Evolutionary conservation across 73 alveolate species (phyloP).

Genomic region (Paramecium sonneborni): DNA sequence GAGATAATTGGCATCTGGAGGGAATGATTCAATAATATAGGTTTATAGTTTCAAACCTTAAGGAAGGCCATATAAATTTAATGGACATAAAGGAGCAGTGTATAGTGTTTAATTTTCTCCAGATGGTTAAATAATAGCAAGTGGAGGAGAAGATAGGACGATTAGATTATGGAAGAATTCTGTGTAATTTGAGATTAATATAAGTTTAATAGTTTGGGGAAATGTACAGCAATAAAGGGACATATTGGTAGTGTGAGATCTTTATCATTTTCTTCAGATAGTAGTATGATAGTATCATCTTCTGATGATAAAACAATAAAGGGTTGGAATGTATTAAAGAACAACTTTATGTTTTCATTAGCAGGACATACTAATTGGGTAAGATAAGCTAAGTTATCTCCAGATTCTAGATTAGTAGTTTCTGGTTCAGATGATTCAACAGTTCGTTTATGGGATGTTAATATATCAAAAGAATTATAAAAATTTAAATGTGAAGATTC

Average conservation of each 20-base stretch:
- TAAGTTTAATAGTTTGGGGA: background rate
- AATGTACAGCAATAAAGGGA: constrained; percentile 81
- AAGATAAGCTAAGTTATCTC: constrained; percentile 93
- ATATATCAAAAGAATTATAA: constrained; percentile 70
- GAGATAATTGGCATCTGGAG: constrained; percentile 72
- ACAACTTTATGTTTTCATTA: constrained; percentile 89
- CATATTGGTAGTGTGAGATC: constrained; percentile 98
- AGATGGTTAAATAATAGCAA: constrained; percentile 83
- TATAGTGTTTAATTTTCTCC: constrained; percentile 79
- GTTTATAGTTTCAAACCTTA: constrained; percentile 79
- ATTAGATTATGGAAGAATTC: constrained; percentile 76
- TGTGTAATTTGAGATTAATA: constrained; percentile 33
- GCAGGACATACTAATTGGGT: constrained; percentile 99
- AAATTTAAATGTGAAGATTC: constrained; percentile 86
- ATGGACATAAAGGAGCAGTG: constrained; percentile 76
- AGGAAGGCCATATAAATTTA: constrained; percentile 78
- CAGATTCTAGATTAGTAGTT: constrained; percentile 96
- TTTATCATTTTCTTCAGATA: constrained; percentile 94
- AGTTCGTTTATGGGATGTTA: constrained; percentile 95
- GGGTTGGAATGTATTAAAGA: constrained; percentile 90
- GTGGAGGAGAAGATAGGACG: constrained; percentile 83
- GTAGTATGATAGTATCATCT: constrained; percentile 88
- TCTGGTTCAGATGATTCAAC: constrained; percentile 96
- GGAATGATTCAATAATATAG: constrained; percentile 78
- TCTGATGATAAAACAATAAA: constrained; percentile 99